Base-by-base conservation (phyloP, 768 basidiomycete genomes). In the Daedaleopsis nitida region DNA sequence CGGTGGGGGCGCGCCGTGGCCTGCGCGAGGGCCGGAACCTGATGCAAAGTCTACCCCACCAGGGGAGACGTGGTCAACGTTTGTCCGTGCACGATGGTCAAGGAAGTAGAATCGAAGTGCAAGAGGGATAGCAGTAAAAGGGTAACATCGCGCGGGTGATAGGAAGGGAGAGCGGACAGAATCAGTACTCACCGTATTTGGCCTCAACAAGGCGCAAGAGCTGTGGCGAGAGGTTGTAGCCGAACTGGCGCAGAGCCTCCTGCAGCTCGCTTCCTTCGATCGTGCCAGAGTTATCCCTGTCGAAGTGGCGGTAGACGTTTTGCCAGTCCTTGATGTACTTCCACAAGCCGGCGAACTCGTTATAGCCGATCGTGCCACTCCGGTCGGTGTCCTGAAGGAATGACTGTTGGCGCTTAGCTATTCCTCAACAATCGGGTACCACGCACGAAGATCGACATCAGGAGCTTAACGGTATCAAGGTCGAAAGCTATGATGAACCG, bases 281-380 rank as follows among this genome's bases (percentile, higher is more conserved):
- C 35, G 85, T 81, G 24, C 92, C 93, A 13, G 89, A 91, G 53
- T 81, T 83, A 71, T 94, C 93, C n/a, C 84, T 79, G 75, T 94
- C 92, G 66, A 93, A 93, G 74, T 90, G 88, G 48, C 79, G 81
- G 79, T 92, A 94, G 58, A 91, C 86, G 59, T 85, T 85, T 76
- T 92, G 90, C 92, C 91, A 93, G 72, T 93, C 90, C 83, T 89
- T 86, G 83, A 92, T 86, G 73, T 91, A 92, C 68, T 88, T 87
- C 88, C 89, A 94, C 23, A 92, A 82, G 5, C 89, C 89, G 48
- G 82, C 68, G 69, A 93, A 94, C 85, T 92, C 89, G 61, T 86
- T 86, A 76, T 91, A 93, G 39, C 83, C 86, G 62, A 94, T 92
- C 1, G 88, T 88, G 0, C 92, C 92, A 48, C 81, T 87, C 23